phyloP scores from a whole-genome alignment of 2,329 filamentous ascomycete genomes.

The Ramularia endophylla region DNA sequence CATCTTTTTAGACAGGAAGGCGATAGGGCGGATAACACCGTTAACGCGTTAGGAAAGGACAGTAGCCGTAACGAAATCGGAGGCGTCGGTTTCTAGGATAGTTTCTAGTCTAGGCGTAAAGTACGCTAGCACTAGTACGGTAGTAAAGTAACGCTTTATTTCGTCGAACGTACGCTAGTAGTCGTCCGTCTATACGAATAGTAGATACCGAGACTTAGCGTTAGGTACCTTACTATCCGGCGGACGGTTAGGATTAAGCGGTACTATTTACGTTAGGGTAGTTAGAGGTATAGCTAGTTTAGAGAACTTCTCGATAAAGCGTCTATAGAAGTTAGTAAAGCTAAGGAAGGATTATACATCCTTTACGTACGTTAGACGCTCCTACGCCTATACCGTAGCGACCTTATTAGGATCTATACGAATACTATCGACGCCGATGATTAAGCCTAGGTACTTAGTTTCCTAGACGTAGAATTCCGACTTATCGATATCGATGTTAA shows the following conservation, averaged over 20 bases:
- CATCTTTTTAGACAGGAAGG: conserved; percentile 2
- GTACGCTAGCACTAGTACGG: neutral
- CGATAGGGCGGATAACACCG: neutral
- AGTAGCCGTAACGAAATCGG: too few relatives aligned
- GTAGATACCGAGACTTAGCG: neutral
- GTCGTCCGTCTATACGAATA: neutral
- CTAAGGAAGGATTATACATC: neutral
- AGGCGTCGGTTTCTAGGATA: too few relatives aligned
- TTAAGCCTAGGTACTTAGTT: conserved; percentile 1
- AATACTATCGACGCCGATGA: neutral
- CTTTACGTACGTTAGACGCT: neutral
- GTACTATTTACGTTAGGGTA: neutral
- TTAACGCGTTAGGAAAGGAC: neutral
- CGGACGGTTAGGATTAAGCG: neutral
- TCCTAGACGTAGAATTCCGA: too few relatives aligned
- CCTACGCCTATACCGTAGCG: neutral
- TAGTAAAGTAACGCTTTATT: neutral
- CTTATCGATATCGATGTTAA: too few relatives aligned
- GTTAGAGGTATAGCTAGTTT: neutral
- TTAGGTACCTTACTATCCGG: neutral
- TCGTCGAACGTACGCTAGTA: neutral
- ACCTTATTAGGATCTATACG: conserved; percentile 1
- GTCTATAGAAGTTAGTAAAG: too few relatives aligned
- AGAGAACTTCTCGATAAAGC: too few relatives aligned
- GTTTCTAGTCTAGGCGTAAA: neutral